Conservation (phyloP, 352 stramenopile genomes). For the Phytophthora megakarya region DNA sequence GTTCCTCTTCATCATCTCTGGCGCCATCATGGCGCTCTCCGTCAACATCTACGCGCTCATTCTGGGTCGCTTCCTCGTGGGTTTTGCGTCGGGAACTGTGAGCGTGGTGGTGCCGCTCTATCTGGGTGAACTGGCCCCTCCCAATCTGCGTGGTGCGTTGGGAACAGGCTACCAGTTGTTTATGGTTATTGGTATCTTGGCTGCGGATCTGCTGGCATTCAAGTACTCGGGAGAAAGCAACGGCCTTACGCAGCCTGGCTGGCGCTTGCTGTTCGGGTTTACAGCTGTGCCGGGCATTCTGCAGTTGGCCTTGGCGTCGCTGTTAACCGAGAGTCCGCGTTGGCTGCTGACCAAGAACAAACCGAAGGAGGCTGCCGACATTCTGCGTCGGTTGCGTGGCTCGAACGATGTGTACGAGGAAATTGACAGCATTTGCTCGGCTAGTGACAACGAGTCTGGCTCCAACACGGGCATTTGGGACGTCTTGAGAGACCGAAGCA, state of each 20-base stretch:
- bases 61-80: constrained; percentile 68
- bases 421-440: constrained; percentile 82
- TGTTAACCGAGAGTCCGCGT: constrained; percentile 70
- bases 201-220: constrained; percentile 58
- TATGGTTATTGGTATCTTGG: constrained; percentile 72
- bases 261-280: constrained; percentile 73
- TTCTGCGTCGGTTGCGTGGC: constrained; percentile 65
- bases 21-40: constrained; percentile 60
- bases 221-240: constrained; percentile 61
- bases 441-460: constrained; percentile 76
- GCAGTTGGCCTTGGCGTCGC: constrained; percentile 61
- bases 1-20: constrained; percentile 68
- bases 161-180: constrained; percentile 79
- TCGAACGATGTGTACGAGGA: constrained; percentile 81
- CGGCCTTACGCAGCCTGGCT: constrained; percentile 60
- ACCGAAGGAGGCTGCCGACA: constrained; percentile 74
- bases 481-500: constrained; percentile 61
- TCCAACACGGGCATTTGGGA: constrained; percentile 68
- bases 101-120: constrained; percentile 79
- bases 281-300: constrained; percentile 67
- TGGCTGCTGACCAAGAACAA: constrained; percentile 78
- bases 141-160: constrained; percentile 72
- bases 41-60: constrained; percentile 79
- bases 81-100: constrained; percentile 68
- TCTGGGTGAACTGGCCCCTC: constrained; percentile 67